A percentile compares a stretch with the other conserved stretches of the same genome.
These are phyloP conservation scores for Lasiosphaeriaceae sp. DNA, from an alignment of 495 filamentous ascomycete genomes.

Conservation along the genomic window DNA sequence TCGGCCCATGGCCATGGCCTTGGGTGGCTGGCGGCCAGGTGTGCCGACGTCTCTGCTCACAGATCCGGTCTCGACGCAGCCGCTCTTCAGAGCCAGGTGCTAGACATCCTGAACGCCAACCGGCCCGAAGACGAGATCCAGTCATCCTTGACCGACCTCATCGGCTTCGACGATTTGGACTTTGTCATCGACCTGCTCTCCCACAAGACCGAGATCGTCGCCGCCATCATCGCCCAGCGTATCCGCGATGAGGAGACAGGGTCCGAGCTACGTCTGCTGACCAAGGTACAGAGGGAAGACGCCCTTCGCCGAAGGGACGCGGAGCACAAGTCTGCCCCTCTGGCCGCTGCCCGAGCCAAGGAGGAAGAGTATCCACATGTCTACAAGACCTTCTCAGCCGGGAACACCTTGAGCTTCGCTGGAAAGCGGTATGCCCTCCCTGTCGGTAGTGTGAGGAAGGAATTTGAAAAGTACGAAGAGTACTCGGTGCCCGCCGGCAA, in stretches of 20 bases:
- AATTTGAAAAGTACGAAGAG: slow-evolving; percentile 75
- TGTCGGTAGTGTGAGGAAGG: slow-evolving; percentile 53
- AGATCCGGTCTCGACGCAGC: slow-evolving; percentile 58
- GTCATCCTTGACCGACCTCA: slow-evolving; percentile 80
- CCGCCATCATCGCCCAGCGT: slow-evolving; percentile 23
- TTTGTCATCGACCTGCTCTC: slow-evolving; percentile 79
- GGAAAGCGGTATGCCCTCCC: slow-evolving; percentile 78
- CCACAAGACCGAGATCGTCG: slow-evolving; percentile 61
- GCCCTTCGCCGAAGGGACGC: slow-evolving; percentile 67
- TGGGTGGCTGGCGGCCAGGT: slow-evolving; percentile 64
- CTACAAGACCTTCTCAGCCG: slow-evolving; percentile 74
- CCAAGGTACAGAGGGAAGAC: slow-evolving; percentile 70
- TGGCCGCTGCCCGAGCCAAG: slow-evolving; percentile 59
- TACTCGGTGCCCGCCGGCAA: slow-evolving; percentile 77
- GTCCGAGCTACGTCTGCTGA: slow-evolving; percentile 58
- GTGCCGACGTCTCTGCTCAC: slow-evolving; percentile 53
- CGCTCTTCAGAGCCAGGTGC: slow-evolving; percentile 66
- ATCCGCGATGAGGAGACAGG: slow-evolving; percentile 44
- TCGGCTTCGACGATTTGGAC: slow-evolving; percentile 90
- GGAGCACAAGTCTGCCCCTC: slow-evolving; percentile 73
- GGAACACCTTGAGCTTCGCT: slow-evolving; percentile 71
- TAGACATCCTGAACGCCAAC: slow-evolving; percentile 62
- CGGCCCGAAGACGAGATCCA: slow-evolving; percentile 78
- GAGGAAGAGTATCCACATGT: slow-evolving; percentile 85
- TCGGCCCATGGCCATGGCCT: slow-evolving; percentile 34